Evolutionary conservation across 352 stramenopile genomes (phyloP).

Genomic region (Globisporangium rhizosaccharum): DNA sequence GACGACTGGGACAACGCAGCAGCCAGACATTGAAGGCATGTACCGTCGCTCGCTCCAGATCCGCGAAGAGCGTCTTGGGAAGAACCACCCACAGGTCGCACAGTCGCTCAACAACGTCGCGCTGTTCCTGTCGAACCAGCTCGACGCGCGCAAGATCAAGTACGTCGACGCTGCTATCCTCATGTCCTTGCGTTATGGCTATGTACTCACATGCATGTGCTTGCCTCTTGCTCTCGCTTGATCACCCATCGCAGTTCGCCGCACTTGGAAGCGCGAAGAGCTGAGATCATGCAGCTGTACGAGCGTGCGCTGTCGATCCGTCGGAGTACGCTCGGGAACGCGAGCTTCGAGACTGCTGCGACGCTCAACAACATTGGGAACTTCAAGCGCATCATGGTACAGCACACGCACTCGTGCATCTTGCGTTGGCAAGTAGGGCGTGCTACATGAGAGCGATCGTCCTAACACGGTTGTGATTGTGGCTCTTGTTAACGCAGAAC

Average conservation of each 20-base stretch:
- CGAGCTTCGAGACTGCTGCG: slow-evolving; percentile 73
- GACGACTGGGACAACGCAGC: slow-evolving; percentile 7
- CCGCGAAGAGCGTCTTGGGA: slow-evolving; percentile 53
- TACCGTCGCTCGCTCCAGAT: slow-evolving; percentile 78
- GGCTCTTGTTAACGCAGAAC: slow-evolving; percentile 21
- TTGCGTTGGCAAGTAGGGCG: not conserved
- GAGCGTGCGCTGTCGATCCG: slow-evolving; percentile 62
- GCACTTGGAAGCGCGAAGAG: slow-evolving; percentile 24
- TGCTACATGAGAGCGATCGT: not conserved
- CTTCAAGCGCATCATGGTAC: slow-evolving; percentile 68
- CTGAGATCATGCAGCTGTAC: slow-evolving; percentile 62
- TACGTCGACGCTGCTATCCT: slow-evolving; percentile 13
- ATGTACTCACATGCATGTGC: not conserved
- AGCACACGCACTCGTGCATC: not conserved
- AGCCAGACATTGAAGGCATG: slow-evolving; percentile 59
- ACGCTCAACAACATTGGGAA: slow-evolving; percentile 84
- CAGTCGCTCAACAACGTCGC: slow-evolving; percentile 81
- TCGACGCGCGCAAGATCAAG: slow-evolving; percentile 51
- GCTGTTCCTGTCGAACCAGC: slow-evolving; percentile 60
- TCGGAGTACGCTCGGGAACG: slow-evolving; percentile 60
- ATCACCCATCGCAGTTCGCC: slow-evolving; percentile 1
- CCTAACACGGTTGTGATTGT: not conserved
- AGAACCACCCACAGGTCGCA: slow-evolving; percentile 71
- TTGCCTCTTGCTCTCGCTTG: not conserved
- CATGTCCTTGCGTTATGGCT: slow-evolving; percentile 2